Conservation (phyloP, 108 stramenopile genomes). For the Fragilaria crotonensis region DNA sequence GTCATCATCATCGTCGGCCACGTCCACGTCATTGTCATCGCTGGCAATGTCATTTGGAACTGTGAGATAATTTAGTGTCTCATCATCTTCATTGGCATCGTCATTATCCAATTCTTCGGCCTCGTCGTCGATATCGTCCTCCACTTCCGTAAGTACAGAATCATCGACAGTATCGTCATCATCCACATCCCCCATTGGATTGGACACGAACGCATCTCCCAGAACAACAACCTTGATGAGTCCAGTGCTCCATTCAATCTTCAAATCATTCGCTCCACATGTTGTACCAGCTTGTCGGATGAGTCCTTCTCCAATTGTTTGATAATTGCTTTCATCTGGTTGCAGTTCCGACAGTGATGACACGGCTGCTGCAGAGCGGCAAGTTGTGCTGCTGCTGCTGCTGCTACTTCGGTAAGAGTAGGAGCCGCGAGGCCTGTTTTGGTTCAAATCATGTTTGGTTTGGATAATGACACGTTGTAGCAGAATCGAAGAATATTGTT, state of each 20-base stretch:
- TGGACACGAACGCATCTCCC: constrained; percentile 22
- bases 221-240: constrained; percentile 50
- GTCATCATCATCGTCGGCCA: constrained; percentile 6
- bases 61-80: too few species aligned
- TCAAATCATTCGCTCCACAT: constrained; percentile 25
- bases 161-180: constrained; percentile 17
- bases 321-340: too few species aligned
- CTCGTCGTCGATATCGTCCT: constrained; percentile 7
- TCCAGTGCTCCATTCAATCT: constrained; percentile 55
- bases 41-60: too few species aligned
- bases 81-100: constrained; percentile 8
- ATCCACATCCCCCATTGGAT: constrained; percentile 3
- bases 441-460: too few species aligned
- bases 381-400: too few species aligned
- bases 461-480: too few species aligned
- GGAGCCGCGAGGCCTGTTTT: too few species aligned
- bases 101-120: constrained; percentile 13
- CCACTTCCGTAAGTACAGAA: neutral
- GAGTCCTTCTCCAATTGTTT: constrained; percentile 24
- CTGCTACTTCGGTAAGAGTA: too few species aligned
- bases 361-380: too few species aligned
- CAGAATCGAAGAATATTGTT: too few species aligned
- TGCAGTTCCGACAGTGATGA: too few species aligned
- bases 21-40: constrained; percentile 6
- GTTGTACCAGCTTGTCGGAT: constrained; percentile 25